phyloP scores from a whole-genome alignment of 2,329 filamentous ascomycete genomes.

The Neofusicoccum sp. region DNA sequence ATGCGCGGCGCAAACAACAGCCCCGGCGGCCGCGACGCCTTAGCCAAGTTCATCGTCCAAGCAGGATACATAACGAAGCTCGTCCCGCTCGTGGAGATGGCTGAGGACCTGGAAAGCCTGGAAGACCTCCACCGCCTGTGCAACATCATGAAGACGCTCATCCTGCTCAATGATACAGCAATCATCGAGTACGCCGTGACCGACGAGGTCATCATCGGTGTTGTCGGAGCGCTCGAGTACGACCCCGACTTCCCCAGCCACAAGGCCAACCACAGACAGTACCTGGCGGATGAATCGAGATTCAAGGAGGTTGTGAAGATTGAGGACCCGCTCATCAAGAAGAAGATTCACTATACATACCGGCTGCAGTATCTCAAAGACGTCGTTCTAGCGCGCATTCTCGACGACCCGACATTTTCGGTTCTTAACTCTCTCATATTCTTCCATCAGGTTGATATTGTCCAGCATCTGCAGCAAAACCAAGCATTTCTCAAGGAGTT shows the following conservation, averaged over 20 bases:
- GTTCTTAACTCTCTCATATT: conserved; percentile 98
- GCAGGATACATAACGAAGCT: conserved; percentile 88
- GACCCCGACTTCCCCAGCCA: conserved; percentile 97
- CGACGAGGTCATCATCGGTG: conserved; percentile 84
- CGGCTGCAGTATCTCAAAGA: conserved; percentile 96
- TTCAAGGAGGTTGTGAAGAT: conserved; percentile 97
- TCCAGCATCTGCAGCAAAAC: conserved; percentile 90
- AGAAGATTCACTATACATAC: conserved; percentile 96
- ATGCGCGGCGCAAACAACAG: conserved; percentile 80
- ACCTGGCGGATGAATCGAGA: conserved; percentile 82
- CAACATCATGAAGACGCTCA: conserved; percentile 97
- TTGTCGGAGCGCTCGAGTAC: conserved; percentile 95
- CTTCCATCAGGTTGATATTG: conserved; percentile 98
- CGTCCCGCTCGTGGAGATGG: conserved; percentile 81
- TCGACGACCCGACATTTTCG: conserved; percentile 97
- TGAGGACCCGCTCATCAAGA: conserved; percentile 75
- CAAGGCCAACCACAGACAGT: conserved; percentile 95
- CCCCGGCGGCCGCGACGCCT: conserved; percentile 75
- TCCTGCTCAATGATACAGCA: conserved; percentile 88
- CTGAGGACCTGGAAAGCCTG: conserved; percentile 88
- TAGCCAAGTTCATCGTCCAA: conserved; percentile 82
- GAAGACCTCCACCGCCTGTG: conserved; percentile 86
- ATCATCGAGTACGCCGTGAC: conserved; percentile 95
- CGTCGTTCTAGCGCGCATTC: conserved; percentile 92
- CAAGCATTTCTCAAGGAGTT: conserved; percentile 77